Evolutionary conservation across 495 filamentous ascomycete genomes (phyloP), one percentile per base, ranked within the genome.

Genomic region (Aspergillus egyptiacus): DNA sequence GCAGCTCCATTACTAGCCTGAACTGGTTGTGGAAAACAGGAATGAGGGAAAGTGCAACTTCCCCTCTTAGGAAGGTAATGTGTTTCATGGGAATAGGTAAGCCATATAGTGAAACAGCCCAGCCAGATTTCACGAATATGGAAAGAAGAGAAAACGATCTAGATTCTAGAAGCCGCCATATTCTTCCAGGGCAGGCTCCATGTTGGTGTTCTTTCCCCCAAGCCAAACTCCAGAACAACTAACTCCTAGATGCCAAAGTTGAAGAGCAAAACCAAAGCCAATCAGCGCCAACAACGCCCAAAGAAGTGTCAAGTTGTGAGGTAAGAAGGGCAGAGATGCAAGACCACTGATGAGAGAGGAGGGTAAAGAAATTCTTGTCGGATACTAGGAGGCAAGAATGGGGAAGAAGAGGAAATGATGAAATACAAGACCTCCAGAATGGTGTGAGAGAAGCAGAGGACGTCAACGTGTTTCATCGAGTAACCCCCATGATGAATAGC

Each of bases 401-500:
- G 18, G 5, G 10, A 11, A 23, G 15, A 30, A 20, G 9, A 19
- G 6, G 17, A 17, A 22, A n/a, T n/a, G n/a, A 4, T 14, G 24
- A 38, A 18, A 37, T 48, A 38, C 42, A 47, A 53, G 20, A 17
- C 50, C 19, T 42, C n/a, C n/a, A n/a, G n/a, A 38, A 49, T 41
- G 14, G 32, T 42, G 47, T 27, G 20, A 40, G 22, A 40, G 13
- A n/a, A n/a, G 18, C 15, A 18, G 32, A 18, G 13, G 39, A 48
- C 11, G 7, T 20, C 13, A 31, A n/a, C 18, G 34, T 27, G 4
- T 34, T 14, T 17, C 18, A 24, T 37, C 15, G 10, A 30, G 6
- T 17, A 50, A 47, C 48, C 48, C 53, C 48, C 27, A 48, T 27
- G 14, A 42, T 42, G n/a, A 18, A 22, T 28, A 48, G 9, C 33